Evolutionary conservation across 2,329 filamentous ascomycete genomes (phyloP).

Genomic region (Fusarium stilboides): DNA sequence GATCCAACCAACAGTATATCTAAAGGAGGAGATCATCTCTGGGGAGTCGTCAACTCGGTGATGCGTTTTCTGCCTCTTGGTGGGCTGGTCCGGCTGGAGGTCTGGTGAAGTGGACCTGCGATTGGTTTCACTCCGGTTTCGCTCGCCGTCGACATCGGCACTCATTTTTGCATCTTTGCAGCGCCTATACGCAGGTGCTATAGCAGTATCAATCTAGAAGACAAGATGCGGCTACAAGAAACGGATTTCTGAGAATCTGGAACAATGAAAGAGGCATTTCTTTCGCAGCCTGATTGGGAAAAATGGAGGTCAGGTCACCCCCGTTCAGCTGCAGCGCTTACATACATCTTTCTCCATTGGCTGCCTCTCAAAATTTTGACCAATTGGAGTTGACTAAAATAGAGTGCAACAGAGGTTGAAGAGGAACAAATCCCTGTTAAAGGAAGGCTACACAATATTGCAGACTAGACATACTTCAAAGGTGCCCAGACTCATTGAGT

Average conservation of each 20-base stretch:
- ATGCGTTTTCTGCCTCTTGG: background rate
- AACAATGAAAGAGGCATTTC: no score
- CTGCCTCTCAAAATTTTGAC: background rate
- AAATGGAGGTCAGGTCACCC: background rate
- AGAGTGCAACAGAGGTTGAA: no score
- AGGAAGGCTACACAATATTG: no score
- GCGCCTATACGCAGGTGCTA: background rate
- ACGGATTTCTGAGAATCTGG: background rate
- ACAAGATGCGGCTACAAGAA: background rate
- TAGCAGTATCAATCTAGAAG: background rate
- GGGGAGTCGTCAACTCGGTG: background rate
- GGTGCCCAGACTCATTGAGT: no score
- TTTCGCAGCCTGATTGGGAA: no score
- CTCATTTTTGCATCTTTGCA: background rate
- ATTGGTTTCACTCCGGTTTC: background rate
- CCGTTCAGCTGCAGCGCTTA: background rate
- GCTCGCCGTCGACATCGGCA: background rate
- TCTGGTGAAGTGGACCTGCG: background rate
- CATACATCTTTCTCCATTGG: background rate
- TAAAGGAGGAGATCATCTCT: background rate
- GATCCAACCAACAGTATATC: conserved; percentile 37
- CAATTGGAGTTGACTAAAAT: background rate
- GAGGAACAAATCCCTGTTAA: no score
- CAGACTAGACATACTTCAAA: no score
- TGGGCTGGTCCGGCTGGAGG: background rate